Conservation (phyloP, 2,329 filamentous ascomycete species). For the Colletotrichum scovillei region DNA sequence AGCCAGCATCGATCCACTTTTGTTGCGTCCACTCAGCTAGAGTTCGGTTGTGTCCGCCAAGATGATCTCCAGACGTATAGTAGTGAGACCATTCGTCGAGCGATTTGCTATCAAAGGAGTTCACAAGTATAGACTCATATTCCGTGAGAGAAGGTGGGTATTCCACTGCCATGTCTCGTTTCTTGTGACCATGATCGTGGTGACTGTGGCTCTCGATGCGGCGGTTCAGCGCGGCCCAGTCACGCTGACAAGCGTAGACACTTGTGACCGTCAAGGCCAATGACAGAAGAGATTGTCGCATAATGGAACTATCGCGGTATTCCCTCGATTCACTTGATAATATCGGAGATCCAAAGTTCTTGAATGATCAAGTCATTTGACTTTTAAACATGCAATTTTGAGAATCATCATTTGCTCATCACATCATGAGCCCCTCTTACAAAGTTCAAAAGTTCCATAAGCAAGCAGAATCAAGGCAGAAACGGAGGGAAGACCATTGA, state of each 20-base stretch:
- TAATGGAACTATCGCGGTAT: neutral
- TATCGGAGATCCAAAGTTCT: neutral
- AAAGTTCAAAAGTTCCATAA: neutral
- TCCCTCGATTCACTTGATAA: neutral
- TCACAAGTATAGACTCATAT: constrained; percentile 15
- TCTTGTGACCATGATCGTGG: constrained; percentile 14
- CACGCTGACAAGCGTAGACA: constrained; percentile 16
- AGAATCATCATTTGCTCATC: neutral
- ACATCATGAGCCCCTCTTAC: neutral
- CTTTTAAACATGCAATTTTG: neutral
- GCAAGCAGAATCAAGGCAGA: neutral
- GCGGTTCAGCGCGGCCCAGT: constrained; percentile 7
- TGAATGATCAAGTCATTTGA: too few relatives aligned
- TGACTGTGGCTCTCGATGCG: constrained; percentile 15
- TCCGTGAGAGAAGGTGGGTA: constrained; percentile 16
- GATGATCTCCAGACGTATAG: constrained; percentile 28
- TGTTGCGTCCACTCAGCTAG: constrained; percentile 26
- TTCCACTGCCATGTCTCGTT: constrained; percentile 12
- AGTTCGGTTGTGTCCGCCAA: constrained; percentile 23
- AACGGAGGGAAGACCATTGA: neutral
- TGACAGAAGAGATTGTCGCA: neutral
- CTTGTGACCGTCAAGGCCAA: neutral
- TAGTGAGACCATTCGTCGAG: constrained; percentile 28
- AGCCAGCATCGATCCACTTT: constrained; percentile 19
- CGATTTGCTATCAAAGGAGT: constrained; percentile 23